phyloP scores from a whole-genome alignment of 495 filamentous ascomycete species.

The Barbatosphaeria neglecta region DNA sequence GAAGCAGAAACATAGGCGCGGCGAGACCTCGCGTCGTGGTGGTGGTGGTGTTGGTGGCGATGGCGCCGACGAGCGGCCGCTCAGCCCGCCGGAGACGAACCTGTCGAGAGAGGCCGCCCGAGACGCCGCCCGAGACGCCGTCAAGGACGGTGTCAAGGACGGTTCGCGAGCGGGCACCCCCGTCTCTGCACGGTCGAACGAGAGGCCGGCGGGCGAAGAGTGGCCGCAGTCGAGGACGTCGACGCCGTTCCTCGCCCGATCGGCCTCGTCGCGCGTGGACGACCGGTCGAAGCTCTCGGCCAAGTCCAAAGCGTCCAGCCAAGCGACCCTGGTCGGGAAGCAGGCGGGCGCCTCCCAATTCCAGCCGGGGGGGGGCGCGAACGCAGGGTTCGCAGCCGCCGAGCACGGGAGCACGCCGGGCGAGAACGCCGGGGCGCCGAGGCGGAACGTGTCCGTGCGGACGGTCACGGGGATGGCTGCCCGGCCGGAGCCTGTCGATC shows the following conservation, averaged over 20 bases:
- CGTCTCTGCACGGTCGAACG: constrained; percentile 16
- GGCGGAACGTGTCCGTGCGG: constrained; percentile 34
- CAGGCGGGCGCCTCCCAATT: constrained; percentile 14
- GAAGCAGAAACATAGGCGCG: too few relatives aligned
- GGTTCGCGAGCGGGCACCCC: constrained; percentile 25
- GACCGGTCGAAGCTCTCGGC: constrained; percentile 32
- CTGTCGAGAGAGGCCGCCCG: too few relatives aligned
- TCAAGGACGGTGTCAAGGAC: constrained; percentile 24
- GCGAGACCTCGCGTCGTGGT: too few relatives aligned
- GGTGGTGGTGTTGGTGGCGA: too few relatives aligned
- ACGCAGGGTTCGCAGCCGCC: too few relatives aligned
- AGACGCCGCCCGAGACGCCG: too few relatives aligned
- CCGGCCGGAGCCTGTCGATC: constrained; percentile 19
- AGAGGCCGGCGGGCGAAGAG: constrained; percentile 14
- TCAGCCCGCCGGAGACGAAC: constrained; percentile 45
- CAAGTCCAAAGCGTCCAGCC: constrained; percentile 36
- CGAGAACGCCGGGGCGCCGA: constrained; percentile 54
- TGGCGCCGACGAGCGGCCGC: constrained; percentile 35
- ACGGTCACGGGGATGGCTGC: too few relatives aligned
- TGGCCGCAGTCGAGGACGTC: constrained; percentile 27
- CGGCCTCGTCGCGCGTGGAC: constrained; percentile 31
- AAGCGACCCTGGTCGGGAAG: constrained; percentile 23
- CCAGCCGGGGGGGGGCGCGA: too few relatives aligned
- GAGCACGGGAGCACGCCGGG: too few relatives aligned
- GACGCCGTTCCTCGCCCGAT: constrained; percentile 27